Evolutionary conservation across 2,329 filamentous ascomycete species (phyloP), one percentile per base, ranked within the genome.

Genomic region (Colletotrichum phormii): DNA sequence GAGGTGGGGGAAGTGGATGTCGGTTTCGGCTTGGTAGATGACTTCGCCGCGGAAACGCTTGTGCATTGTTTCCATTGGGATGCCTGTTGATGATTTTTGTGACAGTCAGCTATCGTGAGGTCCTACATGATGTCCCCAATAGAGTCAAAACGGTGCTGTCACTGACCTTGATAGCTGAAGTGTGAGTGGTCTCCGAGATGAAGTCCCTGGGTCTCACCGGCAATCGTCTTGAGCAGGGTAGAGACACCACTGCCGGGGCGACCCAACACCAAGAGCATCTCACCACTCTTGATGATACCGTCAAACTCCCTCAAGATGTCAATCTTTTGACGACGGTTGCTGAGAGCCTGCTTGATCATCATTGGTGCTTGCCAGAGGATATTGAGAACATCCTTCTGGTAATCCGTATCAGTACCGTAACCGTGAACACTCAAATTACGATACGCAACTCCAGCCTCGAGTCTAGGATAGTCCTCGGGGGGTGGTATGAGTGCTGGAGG

Each of bases 1-100:
- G 74, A 92, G 80, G 75, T 86, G 84, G 1, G 89, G 88, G 74
- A 91, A 91, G 77, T 91, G 89, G 7, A 89, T 86, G 77, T 93
- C 91, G n/a, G 90, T 89, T 79, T 92, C 90, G 49, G 90, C 89
- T 0, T 89, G 91, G 79, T 92, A 93, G 76, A 92, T 92, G 35
- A 89, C 89, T 78, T 93, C 90, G 58, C 91, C 90, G 90, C 37
- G 37, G 5, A 42, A 42, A 15, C 37, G 37, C 89, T 72, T 69
- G 66, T 77, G 77, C 11, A n/a, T 61, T 11, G 61, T 66, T 58
- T 46, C 26, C 57, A 74, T 74, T 2, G 51, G 55, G 3, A 74
- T 60, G 5, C 37, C 37, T 42, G 37, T 81, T 84, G 12, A 89
- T 83, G n/a, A 89, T 74, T 13, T 7, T 15, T 42, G 5, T 42